phyloP scores from a whole-genome alignment of 1,139 yeast species.

The Geotrichum carabidarum region DNA sequence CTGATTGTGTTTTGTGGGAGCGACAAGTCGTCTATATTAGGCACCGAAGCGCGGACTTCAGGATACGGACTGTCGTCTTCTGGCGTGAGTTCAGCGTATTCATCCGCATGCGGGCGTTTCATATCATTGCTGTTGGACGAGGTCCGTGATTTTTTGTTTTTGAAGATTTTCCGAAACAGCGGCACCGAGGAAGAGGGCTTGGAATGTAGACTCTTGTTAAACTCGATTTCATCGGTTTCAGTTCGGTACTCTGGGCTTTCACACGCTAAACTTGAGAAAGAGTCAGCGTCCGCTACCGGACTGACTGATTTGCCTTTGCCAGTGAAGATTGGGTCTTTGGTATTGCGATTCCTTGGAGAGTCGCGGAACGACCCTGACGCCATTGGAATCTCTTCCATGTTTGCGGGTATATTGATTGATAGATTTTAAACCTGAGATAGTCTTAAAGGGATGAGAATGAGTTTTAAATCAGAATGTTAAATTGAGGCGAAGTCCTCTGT shows the following conservation, averaged over 20 bases:
- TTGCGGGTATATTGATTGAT: neutral
- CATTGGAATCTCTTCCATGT: conserved; percentile 3
- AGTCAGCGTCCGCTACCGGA: neutral
- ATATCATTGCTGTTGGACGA: neutral
- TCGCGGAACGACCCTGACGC: conserved; percentile 8
- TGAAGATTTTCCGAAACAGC: conserved; percentile 1
- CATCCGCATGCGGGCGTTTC: neutral
- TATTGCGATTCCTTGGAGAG: neutral
- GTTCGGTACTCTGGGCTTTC: neutral
- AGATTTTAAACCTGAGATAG: too few species aligned
- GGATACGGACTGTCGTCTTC: conserved; percentile 40
- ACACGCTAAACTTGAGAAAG: neutral
- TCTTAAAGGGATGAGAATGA: too few species aligned
- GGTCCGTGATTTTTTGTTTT: neutral
- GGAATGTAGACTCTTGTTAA: conserved; percentile 3
- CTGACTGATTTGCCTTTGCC: conserved; percentile 9
- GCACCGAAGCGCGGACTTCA: conserved; percentile 67
- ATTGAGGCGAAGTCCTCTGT: too few species aligned
- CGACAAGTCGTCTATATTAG: conserved; percentile 52
- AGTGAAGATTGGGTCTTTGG: neutral
- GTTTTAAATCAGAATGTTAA: too few species aligned
- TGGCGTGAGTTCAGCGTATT: conserved; percentile 13
- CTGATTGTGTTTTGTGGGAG: conserved; percentile 58
- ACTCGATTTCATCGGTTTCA: neutral
- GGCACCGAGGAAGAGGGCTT: conserved; percentile 3